Evolutionary conservation across 148 eudicot species (phyloP).

Genomic region (Cornus kousa): DNA sequence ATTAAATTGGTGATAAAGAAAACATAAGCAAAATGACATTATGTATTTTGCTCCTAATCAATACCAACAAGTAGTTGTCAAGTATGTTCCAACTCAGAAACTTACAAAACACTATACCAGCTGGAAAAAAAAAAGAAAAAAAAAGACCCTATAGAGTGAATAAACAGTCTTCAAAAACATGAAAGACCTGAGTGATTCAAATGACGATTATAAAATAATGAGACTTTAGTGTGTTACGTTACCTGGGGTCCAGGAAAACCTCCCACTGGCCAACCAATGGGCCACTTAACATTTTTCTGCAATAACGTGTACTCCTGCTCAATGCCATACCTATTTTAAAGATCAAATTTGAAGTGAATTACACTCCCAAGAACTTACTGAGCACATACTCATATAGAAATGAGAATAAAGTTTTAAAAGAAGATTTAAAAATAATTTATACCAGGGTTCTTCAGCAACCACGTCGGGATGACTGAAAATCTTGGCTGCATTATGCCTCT

Average conservation of each 20-base stretch:
- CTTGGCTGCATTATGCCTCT: constrained; percentile 41
- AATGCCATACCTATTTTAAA: constrained; percentile 37
- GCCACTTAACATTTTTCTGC: constrained; percentile 49
- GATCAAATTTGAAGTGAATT: neutral
- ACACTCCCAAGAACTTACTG: neutral
- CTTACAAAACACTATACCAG: too few species aligned
- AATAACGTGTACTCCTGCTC: constrained; percentile 58
- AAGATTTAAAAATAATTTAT: neutral
- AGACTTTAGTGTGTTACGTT: neutral
- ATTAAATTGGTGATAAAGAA: neutral
- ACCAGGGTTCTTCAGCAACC: constrained; percentile 47
- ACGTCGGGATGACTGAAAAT: constrained; percentile 46
- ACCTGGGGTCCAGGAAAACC: constrained; percentile 61
- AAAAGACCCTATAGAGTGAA: neutral
- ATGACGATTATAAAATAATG: neutral
- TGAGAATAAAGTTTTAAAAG: neutral
- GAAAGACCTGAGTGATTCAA: neutral
- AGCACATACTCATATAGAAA: neutral
- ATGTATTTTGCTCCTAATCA: neutral
- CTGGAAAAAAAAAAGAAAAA: too few species aligned
- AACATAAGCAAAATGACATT: neutral
- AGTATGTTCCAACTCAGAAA: too few species aligned
- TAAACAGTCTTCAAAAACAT: neutral
- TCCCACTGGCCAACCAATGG: constrained; percentile 51
- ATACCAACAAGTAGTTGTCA: too few species aligned